Base-by-base conservation (phyloP, 1,284 basidiomycete species). In the Violaceomyces palustris region DNA sequence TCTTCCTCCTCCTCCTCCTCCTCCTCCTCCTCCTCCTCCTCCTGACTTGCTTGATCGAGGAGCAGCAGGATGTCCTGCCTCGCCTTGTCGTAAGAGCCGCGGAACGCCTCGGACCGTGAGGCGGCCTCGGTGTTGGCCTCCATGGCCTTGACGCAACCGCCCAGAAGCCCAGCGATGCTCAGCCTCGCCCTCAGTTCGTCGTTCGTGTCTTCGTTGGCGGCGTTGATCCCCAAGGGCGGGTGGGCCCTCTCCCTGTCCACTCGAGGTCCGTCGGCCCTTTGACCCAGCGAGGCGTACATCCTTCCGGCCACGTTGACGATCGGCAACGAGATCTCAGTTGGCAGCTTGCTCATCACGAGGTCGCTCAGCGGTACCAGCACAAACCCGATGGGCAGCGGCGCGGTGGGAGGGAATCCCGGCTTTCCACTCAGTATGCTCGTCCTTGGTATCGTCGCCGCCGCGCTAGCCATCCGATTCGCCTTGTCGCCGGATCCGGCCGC, bases 101-200 rank as follows among this genome's bases (percentile, higher is more conserved):
- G 53, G 30, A 59, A 45, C 25, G 36, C 40, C 17, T 38, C 40
- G 23, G 35, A 38, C 7, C 56, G 44, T 19, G 34, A 44, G 42
- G 37, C 46, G 11, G 50, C 19, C 22, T 42, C 42, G 15, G 48
- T 18, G 3, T 32, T 46, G 10, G 33, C 40, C 3, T 36, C n/a
- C 56, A 59, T 59, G 32, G 56, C 43, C 38, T 59, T 59, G 25
- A 59, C 56, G 28, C 50, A 59, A 24, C 56, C 56, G 4, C 36
- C 35, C 39, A 59, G 34, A 32, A 59, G 35, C 2, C 56, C 56
- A 0, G 50, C 56, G 5, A 46, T 33, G 35, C 50, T 54, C 37
- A 59, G 27, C 5, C 56, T 15, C 9, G 50, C 50, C 12, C 56
- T n/a, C 11, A 59, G 35, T 11, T 54, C 56, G 6, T 44, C n/a